These are phyloP conservation scores for Suillus subluteus DNA, from an alignment of 768 basidiomycete genomes.

Conservation along the genomic window DNA sequence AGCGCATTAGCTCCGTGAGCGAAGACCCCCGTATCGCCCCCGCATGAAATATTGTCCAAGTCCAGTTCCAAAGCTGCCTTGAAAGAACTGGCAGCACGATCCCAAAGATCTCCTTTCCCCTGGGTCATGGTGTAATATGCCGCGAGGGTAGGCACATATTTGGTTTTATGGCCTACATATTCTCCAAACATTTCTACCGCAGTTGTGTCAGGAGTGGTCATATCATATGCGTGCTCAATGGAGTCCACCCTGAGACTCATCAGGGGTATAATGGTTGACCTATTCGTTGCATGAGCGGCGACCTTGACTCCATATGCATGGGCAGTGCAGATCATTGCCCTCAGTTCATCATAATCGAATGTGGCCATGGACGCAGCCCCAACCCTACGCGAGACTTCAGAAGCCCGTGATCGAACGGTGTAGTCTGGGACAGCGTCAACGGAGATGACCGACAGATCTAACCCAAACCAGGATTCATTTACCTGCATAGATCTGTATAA, in stretches of 20 bases:
- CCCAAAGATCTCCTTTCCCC: conserved; percentile 38
- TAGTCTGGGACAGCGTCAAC: conserved; percentile 46
- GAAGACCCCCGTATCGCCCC: conserved; percentile 70
- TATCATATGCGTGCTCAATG: conserved; percentile 57
- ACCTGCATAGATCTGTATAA: conserved; percentile 55
- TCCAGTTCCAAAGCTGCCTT: conserved; percentile 44
- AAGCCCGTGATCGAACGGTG: conserved; percentile 49
- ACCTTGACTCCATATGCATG: conserved; percentile 58
- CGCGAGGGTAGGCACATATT: conserved; percentile 64
- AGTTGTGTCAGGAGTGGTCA: conserved; percentile 14
- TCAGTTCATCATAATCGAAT: conserved; percentile 50
- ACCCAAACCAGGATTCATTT: conserved; percentile 18
- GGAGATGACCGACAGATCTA: conserved; percentile 19
- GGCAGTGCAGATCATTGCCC: conserved; percentile 53
- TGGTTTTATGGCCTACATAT: conserved; percentile 35
- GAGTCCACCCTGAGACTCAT: conserved; percentile 43
- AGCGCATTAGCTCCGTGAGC: conserved; percentile 61
- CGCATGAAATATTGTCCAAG: conserved; percentile 56
- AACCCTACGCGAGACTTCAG: conserved; percentile 41
- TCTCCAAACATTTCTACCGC: conserved; percentile 16
- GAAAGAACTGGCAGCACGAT: conserved; percentile 44
- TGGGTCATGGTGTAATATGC: conserved; percentile 44
- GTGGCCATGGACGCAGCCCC: conserved; percentile 41
- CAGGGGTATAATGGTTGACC: conserved; percentile 38
- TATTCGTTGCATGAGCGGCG: conserved; percentile 53